Conservation (phyloP, 1,284 basidiomycete genomes). For the Trametes pubescens region DNA sequence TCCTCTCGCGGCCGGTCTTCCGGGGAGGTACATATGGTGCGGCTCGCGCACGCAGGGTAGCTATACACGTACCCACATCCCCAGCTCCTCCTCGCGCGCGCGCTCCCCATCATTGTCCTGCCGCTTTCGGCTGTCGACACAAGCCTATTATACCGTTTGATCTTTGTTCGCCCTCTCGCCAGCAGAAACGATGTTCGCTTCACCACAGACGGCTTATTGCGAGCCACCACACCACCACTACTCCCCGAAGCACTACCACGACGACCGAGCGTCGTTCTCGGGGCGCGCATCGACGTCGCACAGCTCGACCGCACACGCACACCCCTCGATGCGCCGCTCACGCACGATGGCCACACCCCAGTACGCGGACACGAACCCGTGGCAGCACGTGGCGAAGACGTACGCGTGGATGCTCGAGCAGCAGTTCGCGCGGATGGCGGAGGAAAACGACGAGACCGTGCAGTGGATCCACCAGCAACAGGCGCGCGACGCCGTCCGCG, state of each 20-base stretch:
- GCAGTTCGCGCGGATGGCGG: slow-evolving; percentile 51
- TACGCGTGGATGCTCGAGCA: slow-evolving; percentile 66
- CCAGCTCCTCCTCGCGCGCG: background rate
- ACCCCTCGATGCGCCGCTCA: slow-evolving; percentile 24
- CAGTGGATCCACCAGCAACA: slow-evolving; percentile 67
- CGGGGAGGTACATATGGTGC: slow-evolving; percentile 28
- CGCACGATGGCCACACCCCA: slow-evolving; percentile 27
- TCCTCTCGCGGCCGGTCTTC: slow-evolving; percentile 24
- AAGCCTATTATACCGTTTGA: background rate
- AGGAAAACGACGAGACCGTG: slow-evolving; percentile 59
- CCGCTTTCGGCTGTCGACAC: background rate
- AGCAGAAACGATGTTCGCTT: slow-evolving; percentile 15
- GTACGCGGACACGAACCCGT: slow-evolving; percentile 34
- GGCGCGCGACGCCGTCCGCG: slow-evolving; percentile 41
- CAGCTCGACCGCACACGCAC: slow-evolving; percentile 17
- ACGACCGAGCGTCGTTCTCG: slow-evolving; percentile 24
- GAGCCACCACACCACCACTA: slow-evolving; percentile 17
- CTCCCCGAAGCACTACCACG: slow-evolving; percentile 26
- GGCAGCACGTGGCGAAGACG: slow-evolving; percentile 54
- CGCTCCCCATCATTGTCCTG: slow-evolving; percentile 12
- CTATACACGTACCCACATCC: slow-evolving; percentile 9
- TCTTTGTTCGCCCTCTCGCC: slow-evolving; percentile 4
- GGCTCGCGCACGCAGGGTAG: slow-evolving; percentile 17
- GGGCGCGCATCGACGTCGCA: slow-evolving; percentile 20
- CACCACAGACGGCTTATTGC: slow-evolving; percentile 25